Conservation (phyloP, 2,329 filamentous ascomycete species). For the Hypoxylon sp. region DNA sequence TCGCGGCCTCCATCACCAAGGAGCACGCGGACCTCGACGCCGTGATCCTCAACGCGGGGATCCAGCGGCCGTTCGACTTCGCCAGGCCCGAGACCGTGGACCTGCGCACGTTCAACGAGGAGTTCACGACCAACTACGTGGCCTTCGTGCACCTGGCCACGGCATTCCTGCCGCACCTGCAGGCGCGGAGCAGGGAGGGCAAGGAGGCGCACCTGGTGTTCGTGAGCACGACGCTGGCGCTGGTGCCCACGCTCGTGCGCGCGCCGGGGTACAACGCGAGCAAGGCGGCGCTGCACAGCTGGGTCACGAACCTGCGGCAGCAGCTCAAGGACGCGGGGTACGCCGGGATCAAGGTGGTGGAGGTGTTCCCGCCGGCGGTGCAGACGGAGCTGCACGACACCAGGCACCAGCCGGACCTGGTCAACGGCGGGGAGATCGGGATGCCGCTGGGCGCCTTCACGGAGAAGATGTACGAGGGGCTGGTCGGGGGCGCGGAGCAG, state of each 20-base stretch:
- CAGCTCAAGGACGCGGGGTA: constrained; percentile 55
- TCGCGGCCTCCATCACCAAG: constrained; percentile 50
- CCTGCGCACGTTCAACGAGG: constrained; percentile 54
- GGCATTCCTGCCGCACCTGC: constrained; percentile 60
- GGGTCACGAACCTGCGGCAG: constrained; percentile 59
- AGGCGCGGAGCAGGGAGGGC: constrained; percentile 25
- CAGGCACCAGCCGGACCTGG: constrained; percentile 56
- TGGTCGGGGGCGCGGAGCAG: constrained; percentile 55
- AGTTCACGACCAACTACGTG: constrained; percentile 61
- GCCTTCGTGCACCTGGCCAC: constrained; percentile 58
- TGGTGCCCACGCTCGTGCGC: constrained; percentile 58
- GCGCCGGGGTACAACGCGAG: constrained; percentile 62
- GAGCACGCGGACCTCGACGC: constrained; percentile 62
- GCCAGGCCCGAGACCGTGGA: constrained; percentile 57
- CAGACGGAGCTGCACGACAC: constrained; percentile 61
- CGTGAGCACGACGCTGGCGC: constrained; percentile 49
- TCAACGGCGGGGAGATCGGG: constrained; percentile 58
- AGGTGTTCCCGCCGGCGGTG: constrained; percentile 58
- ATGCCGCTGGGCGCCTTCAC: constrained; percentile 62
- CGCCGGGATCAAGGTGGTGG: constrained; percentile 52
- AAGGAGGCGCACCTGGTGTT: constrained; percentile 45
- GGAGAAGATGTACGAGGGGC: constrained; percentile 55
- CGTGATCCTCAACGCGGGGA: constrained; percentile 64
- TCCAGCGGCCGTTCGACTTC: constrained; percentile 61
- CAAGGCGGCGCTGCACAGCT: constrained; percentile 62